These are phyloP conservation scores for Neonectria magnoliae DNA, from an alignment of 2,329 filamentous ascomycete genomes.

Conservation along the genomic window DNA sequence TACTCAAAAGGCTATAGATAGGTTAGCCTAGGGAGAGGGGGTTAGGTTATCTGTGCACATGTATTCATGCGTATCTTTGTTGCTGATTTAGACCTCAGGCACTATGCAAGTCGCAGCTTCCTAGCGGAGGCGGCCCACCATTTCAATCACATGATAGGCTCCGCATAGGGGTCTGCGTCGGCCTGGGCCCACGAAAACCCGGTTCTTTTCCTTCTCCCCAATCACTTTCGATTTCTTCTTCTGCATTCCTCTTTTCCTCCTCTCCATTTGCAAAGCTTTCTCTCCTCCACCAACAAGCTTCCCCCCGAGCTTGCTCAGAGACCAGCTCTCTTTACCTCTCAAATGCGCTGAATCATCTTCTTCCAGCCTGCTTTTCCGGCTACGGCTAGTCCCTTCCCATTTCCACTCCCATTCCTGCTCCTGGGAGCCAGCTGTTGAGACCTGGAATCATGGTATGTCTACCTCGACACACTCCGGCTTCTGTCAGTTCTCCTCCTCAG, in stretches of 20 bases:
- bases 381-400: constrained; percentile 20
- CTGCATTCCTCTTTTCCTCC: constrained; percentile 30
- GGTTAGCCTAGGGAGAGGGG: too few relatives aligned
- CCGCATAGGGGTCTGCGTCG: constrained; percentile 12
- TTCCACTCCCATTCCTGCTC: not conserved
- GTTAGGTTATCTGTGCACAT: too few relatives aligned
- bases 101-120: constrained; percentile 18
- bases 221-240: constrained; percentile 40
- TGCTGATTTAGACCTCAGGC: too few relatives aligned
- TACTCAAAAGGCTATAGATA: too few relatives aligned
- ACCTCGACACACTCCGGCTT: constrained; percentile 17
- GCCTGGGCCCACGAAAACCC: constrained; percentile 35
- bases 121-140: not conserved
- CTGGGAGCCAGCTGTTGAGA: not conserved
- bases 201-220: constrained; percentile 40
- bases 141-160: constrained; percentile 36
- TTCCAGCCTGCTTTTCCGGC: constrained; percentile 33
- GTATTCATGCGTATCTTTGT: too few relatives aligned
- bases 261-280: constrained; percentile 28
- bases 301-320: constrained; percentile 25
- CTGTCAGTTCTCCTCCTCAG: constrained; percentile 17
- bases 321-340: constrained; percentile 36
- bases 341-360: constrained; percentile 37
- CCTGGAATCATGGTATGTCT: constrained; percentile 39
- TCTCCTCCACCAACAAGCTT: constrained; percentile 18